phyloP scores from a whole-genome alignment of 2,329 filamentous ascomycete species.

The Trichoderma pleuroti region DNA sequence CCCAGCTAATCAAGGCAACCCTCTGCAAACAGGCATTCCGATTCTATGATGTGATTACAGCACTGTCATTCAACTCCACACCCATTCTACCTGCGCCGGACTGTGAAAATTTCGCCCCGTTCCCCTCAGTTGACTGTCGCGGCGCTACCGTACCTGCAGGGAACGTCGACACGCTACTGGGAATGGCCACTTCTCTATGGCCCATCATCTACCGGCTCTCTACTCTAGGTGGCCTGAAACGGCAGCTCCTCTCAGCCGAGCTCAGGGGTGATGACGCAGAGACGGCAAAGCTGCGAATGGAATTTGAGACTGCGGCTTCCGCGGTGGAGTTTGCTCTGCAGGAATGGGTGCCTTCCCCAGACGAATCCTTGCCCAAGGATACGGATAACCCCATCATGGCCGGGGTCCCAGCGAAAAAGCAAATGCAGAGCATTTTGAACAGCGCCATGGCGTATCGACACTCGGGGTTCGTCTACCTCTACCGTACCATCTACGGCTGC shows the following conservation, averaged over 20 bases:
- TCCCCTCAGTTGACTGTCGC: constrained; percentile 45
- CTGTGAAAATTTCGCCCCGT: constrained; percentile 44
- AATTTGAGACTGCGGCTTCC: constrained; percentile 49
- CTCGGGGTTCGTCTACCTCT: constrained; percentile 55
- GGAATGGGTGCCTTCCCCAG: constrained; percentile 53
- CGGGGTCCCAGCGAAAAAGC: constrained; percentile 19
- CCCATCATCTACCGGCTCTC: constrained; percentile 61
- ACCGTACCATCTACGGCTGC: constrained; percentile 51
- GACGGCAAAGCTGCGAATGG: constrained; percentile 46
- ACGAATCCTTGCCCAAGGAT: constrained; percentile 25
- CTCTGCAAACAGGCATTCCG: constrained; percentile 50
- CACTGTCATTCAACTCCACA: constrained; percentile 57
- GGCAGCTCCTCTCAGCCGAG: constrained; percentile 46
- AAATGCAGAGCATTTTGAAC: constrained; percentile 53
- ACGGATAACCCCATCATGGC: constrained; percentile 27
- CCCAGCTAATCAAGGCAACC: constrained; percentile 24
- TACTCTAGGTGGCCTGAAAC: constrained; percentile 51
- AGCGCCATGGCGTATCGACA: constrained; percentile 60
- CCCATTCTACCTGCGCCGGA: constrained; percentile 51
- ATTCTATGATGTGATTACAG: constrained; percentile 64
- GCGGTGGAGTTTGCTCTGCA: constrained; percentile 54
- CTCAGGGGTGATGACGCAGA: constrained; percentile 41
- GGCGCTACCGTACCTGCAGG: constrained; percentile 45
- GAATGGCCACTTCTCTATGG: constrained; percentile 61
- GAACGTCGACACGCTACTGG: constrained; percentile 57